Percentiles rank a stretch among this genome's conserved stretches.
These are phyloP conservation scores for Metschnikowia gelsemii DNA, from an alignment of 805 yeast species.

Conservation along the genomic window DNA sequence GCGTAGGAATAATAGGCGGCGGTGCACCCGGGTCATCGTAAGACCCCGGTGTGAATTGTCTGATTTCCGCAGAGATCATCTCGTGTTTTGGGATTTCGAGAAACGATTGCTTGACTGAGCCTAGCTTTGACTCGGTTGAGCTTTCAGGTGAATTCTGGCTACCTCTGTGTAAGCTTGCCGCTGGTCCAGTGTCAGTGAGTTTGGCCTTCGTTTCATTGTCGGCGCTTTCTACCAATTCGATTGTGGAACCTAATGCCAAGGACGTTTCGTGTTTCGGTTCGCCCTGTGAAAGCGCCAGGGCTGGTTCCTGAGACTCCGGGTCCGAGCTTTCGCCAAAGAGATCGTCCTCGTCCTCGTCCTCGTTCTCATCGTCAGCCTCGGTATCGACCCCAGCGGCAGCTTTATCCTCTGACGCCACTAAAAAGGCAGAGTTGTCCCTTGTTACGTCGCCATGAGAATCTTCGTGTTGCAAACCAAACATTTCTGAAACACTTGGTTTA, in stretches of 20 bases:
- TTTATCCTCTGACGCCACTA: neutral
- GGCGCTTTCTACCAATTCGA: too few relatives aligned
- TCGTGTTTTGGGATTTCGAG: constrained; percentile 59
- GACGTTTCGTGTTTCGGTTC: neutral
- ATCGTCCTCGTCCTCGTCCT: constrained; percentile 15
- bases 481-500: constrained; percentile 1
- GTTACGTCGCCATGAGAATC: too few relatives aligned
- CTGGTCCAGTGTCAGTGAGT: too few relatives aligned
- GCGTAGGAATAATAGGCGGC: constrained; percentile 55
- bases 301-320: constrained; percentile 9
- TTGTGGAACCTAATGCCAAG: too few relatives aligned
- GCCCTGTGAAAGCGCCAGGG: neutral
- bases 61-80: constrained; percentile 42
- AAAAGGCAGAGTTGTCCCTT: too few relatives aligned
- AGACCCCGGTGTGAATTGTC: constrained; percentile 13
- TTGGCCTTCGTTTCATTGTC: too few relatives aligned
- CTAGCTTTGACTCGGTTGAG: neutral
- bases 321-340: constrained; percentile 21
- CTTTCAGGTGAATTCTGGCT: neutral
- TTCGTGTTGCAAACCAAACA: constrained; percentile 9
- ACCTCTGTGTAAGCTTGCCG: too few relatives aligned
- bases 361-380: constrained; percentile 1
- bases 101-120: constrained; percentile 8
- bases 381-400: neutral
- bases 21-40: constrained; percentile 87